phyloP scores from a whole-genome alignment of 169 alveolate species.

The Hepatocystis sp. region DNA sequence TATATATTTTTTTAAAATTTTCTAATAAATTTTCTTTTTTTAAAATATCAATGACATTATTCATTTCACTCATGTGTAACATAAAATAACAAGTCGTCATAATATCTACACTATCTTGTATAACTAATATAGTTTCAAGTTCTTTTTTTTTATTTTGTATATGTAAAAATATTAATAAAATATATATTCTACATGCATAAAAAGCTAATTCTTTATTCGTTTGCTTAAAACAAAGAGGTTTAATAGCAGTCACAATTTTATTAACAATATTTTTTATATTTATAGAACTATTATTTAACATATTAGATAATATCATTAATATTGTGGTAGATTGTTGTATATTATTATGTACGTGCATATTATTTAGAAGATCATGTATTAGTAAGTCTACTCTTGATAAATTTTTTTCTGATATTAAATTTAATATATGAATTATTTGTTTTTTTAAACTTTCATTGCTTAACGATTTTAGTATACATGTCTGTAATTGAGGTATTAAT shows the following conservation, averaged over 20 bases:
- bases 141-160: constrained; percentile 44
- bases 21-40: constrained; percentile 47
- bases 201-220: constrained; percentile 39
- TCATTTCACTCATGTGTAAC: constrained; percentile 64
- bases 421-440: constrained; percentile 69
- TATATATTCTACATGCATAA: constrained; percentile 58
- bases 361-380: constrained; percentile 64
- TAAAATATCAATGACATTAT: constrained; percentile 57
- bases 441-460: constrained; percentile 69
- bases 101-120: constrained; percentile 2
- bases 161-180: constrained; percentile 44
- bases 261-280: constrained; percentile 36
- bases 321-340: constrained; percentile 41
- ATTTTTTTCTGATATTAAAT: constrained; percentile 69
- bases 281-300: constrained; percentile 29
- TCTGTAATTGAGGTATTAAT: constrained; percentile 69
- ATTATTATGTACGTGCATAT: constrained; percentile 54
- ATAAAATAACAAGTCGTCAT: constrained; percentile 20
- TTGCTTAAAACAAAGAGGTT: constrained; percentile 30
- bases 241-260: constrained; percentile 45
- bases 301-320: constrained; percentile 69
- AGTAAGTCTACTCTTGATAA: constrained; percentile 68
- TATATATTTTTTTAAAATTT: constrained; percentile 26
- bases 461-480: constrained; percentile 73
- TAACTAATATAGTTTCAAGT: constrained; percentile 27